phyloP scores from a whole-genome alignment of 2,329 filamentous ascomycete genomes.

The Escovopsis weberi region DNA sequence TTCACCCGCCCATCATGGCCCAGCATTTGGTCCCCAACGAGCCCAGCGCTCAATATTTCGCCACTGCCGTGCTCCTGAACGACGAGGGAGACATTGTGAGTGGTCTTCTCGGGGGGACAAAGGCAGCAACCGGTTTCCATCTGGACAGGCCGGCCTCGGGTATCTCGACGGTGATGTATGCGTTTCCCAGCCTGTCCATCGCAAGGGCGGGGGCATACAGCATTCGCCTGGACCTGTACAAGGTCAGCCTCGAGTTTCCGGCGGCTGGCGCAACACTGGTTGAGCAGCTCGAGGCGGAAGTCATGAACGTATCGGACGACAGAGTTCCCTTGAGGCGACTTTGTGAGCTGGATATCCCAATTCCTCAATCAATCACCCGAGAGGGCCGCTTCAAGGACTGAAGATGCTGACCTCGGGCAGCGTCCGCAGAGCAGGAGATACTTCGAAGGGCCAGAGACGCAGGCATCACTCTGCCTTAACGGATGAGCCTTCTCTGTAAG shows the following conservation, averaged over 20 bases:
- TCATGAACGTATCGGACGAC: conserved; percentile 7
- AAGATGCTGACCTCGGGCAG: conserved; percentile 1
- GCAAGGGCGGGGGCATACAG: conserved; percentile 10
- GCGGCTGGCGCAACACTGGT: conserved; percentile 5
- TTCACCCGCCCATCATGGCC: conserved; percentile 13
- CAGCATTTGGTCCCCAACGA: conserved; percentile 5
- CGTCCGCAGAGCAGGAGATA: conserved; percentile 3
- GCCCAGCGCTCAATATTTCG: conserved; percentile 12
- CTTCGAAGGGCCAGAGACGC: conserved; percentile 4
- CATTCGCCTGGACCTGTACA: conserved; percentile 17
- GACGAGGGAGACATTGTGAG: conserved; percentile 8
- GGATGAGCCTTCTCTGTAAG: not conserved
- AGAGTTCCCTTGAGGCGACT: conserved; percentile 4
- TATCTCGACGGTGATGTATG: conserved; percentile 10
- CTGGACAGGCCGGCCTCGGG: conserved; percentile 2
- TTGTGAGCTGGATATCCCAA: conserved; percentile 4
- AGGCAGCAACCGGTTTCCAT: conserved; percentile 8
- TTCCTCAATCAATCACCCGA: not conserved
- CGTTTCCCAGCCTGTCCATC: conserved; percentile 14
- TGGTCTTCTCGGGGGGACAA: conserved; percentile 8
- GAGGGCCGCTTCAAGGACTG: no score
- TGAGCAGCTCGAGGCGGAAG: conserved; percentile 7
- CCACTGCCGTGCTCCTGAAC: conserved; percentile 13
- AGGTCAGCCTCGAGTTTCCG: conserved; percentile 6
- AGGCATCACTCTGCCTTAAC: conserved; percentile 5